A percentile compares a stretch with the other conserved stretches of the same genome.
Evolutionary conservation across 1,284 basidiomycete genomes (phyloP).

Genomic region (Heterobasidion occidentale): DNA sequence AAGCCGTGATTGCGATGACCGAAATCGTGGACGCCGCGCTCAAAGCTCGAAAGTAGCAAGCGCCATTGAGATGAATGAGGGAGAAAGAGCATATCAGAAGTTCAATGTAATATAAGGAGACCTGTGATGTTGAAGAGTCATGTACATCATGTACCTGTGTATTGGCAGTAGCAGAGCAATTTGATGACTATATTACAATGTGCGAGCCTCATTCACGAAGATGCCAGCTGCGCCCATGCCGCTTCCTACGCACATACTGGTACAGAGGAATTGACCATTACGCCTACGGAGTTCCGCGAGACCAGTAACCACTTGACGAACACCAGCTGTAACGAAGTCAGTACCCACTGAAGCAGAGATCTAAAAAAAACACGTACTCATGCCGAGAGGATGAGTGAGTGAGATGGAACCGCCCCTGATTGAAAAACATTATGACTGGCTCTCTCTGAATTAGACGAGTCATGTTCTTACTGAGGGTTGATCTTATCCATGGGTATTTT

Average conservation of each 20-base stretch:
- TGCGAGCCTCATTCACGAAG: conserved; percentile 64
- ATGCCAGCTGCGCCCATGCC: conserved; percentile 85
- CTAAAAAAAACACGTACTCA: conserved; percentile 47
- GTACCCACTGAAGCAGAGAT: conserved; percentile 3
- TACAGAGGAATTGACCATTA: conserved; percentile 61
- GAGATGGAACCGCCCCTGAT: conserved; percentile 84
- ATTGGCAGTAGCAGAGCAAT: too few relatives aligned
- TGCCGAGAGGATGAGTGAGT: conserved; percentile 72
- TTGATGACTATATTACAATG: conserved; percentile 2
- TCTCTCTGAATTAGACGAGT: neutral
- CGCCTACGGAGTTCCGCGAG: conserved; percentile 70
- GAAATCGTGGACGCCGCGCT: conserved; percentile 47
- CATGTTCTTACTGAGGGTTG: conserved; percentile 65
- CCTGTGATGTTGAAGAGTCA: neutral
- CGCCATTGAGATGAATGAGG: neutral
- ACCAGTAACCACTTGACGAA: conserved; percentile 82
- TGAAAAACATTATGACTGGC: neutral
- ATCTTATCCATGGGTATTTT: conserved; percentile 77
- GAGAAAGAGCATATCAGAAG: neutral
- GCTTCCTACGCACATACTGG: conserved; percentile 86
- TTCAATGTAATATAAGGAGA: neutral
- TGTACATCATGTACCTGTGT: neutral
- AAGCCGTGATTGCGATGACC: conserved; percentile 57
- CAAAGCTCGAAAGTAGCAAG: conserved; percentile 12
- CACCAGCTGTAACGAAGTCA: conserved; percentile 45